Evolutionary conservation across 768 basidiomycete genomes (phyloP), one percentile per base, ranked within the genome.

Genomic region (Suillus ampliporus): DNA sequence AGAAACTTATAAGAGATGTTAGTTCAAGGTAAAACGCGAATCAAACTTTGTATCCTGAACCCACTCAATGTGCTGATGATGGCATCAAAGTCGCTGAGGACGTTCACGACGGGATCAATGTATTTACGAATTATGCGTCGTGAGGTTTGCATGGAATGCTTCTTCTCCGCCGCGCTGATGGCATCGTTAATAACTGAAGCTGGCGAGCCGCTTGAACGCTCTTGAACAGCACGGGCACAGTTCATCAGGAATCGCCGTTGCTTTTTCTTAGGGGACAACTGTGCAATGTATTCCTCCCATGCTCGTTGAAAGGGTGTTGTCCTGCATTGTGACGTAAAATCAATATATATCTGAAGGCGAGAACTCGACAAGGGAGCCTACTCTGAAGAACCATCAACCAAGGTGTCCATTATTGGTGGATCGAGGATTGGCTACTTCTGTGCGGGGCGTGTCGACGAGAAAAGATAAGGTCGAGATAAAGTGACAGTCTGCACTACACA

Each of bases 71-170:
- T 44, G n/a, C 43, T 17, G 8, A 44, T 44, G 43, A 44, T 44
- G n/a, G 43, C 43, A 44, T 44, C 43, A 19, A 44, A 44, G n/a
- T 44, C 43, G n/a, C 43, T 44, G n/a, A 44, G 43, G 43, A 44
- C 43, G n/a, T 44, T 44, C n/a, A 44, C n/a, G 9, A 44, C 43
- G 43, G 43, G 43, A 9, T n/a, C 34, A 7, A 47, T 47, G 23
- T 47, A 47, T 23, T 47, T 47, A 13, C 23, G 21, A 47, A 47
- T 47, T 14, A 47, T 23, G 9, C 46, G 46, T 1, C 46, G 46
- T 5, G 21, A 23, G 23, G 23, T 23, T 6, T 47, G 46, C 23
- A 47, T 47, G 23, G 46, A 23, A 26, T 26, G 19, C 43, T 44
- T 44, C 43, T 44, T 26, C 46, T 47, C 46, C 5, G 23, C 23